These are phyloP conservation scores for Holtermanniella nyarrowii DNA, from an alignment of 768 basidiomycete genomes.

Conservation along the genomic window DNA sequence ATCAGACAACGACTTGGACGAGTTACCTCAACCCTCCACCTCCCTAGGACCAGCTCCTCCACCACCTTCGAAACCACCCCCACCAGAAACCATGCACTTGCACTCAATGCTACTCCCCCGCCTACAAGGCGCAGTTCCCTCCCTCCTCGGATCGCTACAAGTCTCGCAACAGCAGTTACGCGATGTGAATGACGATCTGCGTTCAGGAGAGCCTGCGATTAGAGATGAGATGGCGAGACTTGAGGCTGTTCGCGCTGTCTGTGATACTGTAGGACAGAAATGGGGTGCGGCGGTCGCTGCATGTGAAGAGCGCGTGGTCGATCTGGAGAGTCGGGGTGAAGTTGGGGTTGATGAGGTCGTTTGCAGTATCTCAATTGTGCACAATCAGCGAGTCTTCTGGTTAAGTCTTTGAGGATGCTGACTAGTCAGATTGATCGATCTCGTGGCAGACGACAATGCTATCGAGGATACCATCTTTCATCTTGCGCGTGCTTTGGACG, in stretches of 20 bases:
- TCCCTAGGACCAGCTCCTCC: constrained; percentile 16
- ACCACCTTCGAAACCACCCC: constrained; percentile 38
- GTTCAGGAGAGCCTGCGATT: constrained; percentile 83
- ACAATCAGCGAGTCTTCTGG: constrained; percentile 69
- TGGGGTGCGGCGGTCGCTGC: constrained; percentile 54
- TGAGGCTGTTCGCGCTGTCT: constrained; percentile 86
- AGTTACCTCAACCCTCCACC: not conserved
- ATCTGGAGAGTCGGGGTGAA: constrained; percentile 72
- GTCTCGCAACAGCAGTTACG: constrained; percentile 52
- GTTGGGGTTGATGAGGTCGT: constrained; percentile 93
- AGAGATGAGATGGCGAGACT: constrained; percentile 91
- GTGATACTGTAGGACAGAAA: constrained; percentile 62
- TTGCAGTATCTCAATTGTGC: constrained; percentile 88
- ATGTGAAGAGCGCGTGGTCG: constrained; percentile 63
- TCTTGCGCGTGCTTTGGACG: constrained; percentile 80
- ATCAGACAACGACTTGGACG: constrained; percentile 50
- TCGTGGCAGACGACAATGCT: constrained; percentile 98
- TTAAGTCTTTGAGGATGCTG: constrained; percentile 2
- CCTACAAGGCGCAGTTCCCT: constrained; percentile 58
- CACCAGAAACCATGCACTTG: constrained; percentile 34
- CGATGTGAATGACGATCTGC: constrained; percentile 71
- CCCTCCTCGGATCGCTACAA: constrained; percentile 50
- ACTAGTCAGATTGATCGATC: constrained; percentile 64
- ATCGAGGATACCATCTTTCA: constrained; percentile 98
- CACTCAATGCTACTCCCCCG: constrained; percentile 60